Base-by-base conservation (phyloP, 2,329 filamentous ascomycete species). In the Clonostachys chloroleuca region DNA sequence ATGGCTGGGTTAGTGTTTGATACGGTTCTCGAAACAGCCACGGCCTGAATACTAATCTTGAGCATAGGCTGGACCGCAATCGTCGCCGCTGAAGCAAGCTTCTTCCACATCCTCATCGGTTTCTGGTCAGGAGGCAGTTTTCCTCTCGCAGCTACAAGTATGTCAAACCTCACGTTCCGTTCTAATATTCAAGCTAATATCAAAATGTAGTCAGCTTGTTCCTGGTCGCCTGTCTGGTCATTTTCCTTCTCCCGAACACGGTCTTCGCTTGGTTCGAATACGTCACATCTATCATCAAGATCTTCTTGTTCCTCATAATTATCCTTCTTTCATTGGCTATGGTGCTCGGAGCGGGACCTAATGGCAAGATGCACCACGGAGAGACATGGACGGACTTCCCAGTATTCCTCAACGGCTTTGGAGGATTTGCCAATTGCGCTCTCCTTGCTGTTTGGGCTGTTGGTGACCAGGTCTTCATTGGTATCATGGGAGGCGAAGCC, bases 1-100 rank as follows among this genome's bases (percentile, higher is more conserved):
- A 75, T 70, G 56, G 76, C 20, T 72, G 69, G 56, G 76, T 17
- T 30, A 30, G 24, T 30, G 9, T 30, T 30, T 8, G 24, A 30
- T 9, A 10, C 24, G 24, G 9, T 30, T 30, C 24, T 30, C 9
- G 24, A 30, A 30, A 30, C 24, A 4, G 9, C 5, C 24, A 30
- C 24, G 24, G 24, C 9, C 8, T 30, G 24, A 30, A 30, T 30
- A 30, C 24, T 30, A 30, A 30, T 30, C 8, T 30, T 10, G 24
- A 30, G 9, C 8, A 30, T 30, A 30, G 24, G 24, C 24, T 30
- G 24, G 24, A 30, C 24, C 24, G 72, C 71, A 9, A 60, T 77
- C 24, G 57, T 80, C 9, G 76, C 77, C 5, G 77, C 79, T 58
- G 77, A 80, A 57, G 67, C 79, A 33, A 75, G 74, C 18, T 77